Evolutionary conservation across 768 basidiomycete species (phyloP).

Genomic region (Russula dissimulans): DNA sequence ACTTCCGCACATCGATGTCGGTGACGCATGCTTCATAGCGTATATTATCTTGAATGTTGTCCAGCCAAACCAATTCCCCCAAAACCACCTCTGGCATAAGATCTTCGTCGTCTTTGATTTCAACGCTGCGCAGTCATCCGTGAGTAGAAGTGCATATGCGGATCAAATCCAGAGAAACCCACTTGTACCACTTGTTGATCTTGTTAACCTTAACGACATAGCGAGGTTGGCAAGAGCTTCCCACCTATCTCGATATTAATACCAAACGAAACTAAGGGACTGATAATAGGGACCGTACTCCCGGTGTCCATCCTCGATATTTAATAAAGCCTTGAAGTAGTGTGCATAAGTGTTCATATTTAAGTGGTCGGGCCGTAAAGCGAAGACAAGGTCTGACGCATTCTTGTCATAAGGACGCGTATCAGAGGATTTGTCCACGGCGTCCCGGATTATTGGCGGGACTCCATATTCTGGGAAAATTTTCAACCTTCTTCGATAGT

Average conservation of each 20-base stretch:
- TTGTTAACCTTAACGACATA: neutral
- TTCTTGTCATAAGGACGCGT: neutral
- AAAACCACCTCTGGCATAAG: conserved; percentile 8
- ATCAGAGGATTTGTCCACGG: neutral
- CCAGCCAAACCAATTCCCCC: conserved; percentile 7
- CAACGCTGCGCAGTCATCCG: neutral
- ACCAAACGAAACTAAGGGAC: neutral
- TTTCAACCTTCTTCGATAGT: neutral
- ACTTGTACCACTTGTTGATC: neutral
- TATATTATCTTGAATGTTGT: conserved; percentile 4
- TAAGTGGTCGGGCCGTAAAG: neutral
- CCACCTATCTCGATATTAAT: conserved; percentile 26
- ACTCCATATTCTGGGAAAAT: conserved; percentile 1
- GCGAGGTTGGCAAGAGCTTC: neutral
- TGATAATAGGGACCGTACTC: conserved; percentile 31
- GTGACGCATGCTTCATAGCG: conserved; percentile 8
- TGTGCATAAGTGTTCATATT: conserved; percentile 3
- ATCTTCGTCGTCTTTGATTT: conserved; percentile 7
- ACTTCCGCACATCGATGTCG: neutral
- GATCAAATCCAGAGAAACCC: neutral
- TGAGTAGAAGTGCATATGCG: neutral
- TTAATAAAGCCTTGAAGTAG: conserved; percentile 7
- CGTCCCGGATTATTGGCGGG: conserved; percentile 1
- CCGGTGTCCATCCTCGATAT: conserved; percentile 33
- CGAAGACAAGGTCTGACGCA: neutral